A percentile compares a stretch with the other conserved stretches of the same genome.
These are phyloP conservation scores for Kluyveromyces sp. DNA, from an alignment of 1,139 yeast genomes.

Conservation along the genomic window DNA sequence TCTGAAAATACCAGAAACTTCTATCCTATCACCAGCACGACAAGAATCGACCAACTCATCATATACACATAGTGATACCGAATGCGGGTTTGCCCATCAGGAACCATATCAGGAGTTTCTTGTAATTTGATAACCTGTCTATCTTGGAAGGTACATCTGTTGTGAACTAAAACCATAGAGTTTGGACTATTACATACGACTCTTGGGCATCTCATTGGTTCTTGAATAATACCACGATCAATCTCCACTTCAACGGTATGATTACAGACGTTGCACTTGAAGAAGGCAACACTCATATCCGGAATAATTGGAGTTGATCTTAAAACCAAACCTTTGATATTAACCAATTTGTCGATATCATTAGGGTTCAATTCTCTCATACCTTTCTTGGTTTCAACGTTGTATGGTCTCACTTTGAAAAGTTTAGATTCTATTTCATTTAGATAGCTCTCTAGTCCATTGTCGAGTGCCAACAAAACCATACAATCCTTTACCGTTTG, in stretches of 20 bases:
- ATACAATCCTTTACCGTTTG: constrained; percentile 88
- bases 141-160: constrained; percentile 87
- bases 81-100: constrained; percentile 99
- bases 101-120: constrained; percentile 97
- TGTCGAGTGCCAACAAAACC: constrained; percentile 65
- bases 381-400: constrained; percentile 62
- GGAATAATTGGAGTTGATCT: constrained; percentile 91
- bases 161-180: constrained; percentile 87
- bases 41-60: constrained; percentile 93
- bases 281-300: constrained; percentile 96
- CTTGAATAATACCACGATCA: constrained; percentile 90
- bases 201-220: constrained; percentile 89
- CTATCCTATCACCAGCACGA: constrained; percentile 94
- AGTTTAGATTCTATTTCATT: constrained; percentile 68
- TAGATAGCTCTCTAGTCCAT: constrained; percentile 29
- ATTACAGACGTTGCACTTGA: constrained; percentile 91
- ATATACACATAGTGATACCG: constrained; percentile 87
- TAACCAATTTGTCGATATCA: constrained; percentile 88
- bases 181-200: constrained; percentile 76
- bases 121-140: constrained; percentile 90
- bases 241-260: constrained; percentile 89
- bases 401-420: constrained; percentile 84
- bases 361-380: constrained; percentile 94
- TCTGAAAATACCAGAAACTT: constrained; percentile 91
- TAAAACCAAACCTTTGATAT: constrained; percentile 83